phyloP scores from a whole-genome alignment of 2,329 filamentous ascomycete genomes.

The Aspergillus glaucus region DNA sequence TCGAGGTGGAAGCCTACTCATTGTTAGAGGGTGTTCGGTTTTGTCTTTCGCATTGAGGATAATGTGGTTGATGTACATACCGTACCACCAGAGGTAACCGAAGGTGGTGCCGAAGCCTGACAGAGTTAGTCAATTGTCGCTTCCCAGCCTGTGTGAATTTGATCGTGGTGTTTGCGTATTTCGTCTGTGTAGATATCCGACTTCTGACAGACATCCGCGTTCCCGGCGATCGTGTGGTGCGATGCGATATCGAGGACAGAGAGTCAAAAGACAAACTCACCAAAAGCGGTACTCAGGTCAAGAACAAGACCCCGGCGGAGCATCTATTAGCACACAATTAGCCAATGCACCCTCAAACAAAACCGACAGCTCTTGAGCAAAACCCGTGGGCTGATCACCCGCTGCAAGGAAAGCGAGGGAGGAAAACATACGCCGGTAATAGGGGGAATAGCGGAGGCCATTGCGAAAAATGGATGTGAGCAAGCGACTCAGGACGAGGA shows the following conservation, averaged over 20 bases:
- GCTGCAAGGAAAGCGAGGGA: constrained; percentile 10
- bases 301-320: constrained; percentile 60
- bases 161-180: neutral
- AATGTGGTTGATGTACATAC: constrained; percentile 32
- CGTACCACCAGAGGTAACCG: constrained; percentile 65
- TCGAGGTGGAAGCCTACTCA: constrained; percentile 57
- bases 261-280: constrained; percentile 40
- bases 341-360: neutral
- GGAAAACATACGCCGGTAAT: constrained; percentile 42
- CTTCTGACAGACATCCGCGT: neutral
- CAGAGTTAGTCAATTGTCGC: constrained; percentile 9
- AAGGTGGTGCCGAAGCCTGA: constrained; percentile 56
- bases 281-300: constrained; percentile 60
- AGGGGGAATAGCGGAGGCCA: constrained; percentile 38
- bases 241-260: neutral
- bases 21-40: neutral
- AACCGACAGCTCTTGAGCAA: neutral
- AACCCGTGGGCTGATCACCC: constrained; percentile 10
- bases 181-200: neutral
- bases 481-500: constrained; percentile 10
- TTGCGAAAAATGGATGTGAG: constrained; percentile 22
- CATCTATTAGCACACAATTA: constrained; percentile 44
- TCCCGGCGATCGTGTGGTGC: neutral
- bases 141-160: too few relatives aligned
- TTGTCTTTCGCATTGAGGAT: neutral